Evolutionary conservation across 495 filamentous ascomycete genomes (phyloP).

Genomic region (Penicillium cinerascens): DNA sequence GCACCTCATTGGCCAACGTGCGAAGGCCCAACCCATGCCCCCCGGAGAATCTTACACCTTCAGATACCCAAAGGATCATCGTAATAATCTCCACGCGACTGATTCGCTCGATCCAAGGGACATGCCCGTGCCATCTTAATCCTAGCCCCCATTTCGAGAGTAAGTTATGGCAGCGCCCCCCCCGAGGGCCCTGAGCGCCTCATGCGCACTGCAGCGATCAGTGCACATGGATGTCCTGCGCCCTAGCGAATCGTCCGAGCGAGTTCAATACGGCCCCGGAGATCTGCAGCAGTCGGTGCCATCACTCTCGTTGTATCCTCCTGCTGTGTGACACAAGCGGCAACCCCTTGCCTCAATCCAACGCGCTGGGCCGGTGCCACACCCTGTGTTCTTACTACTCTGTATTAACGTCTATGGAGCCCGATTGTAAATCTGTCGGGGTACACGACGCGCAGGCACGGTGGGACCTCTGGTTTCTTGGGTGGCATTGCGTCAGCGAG

Average conservation of each 20-base stretch:
- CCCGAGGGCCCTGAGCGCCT: slow-evolving; percentile 4
- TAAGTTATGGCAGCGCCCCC: not conserved
- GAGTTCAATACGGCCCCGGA: not conserved
- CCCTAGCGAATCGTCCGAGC: not conserved
- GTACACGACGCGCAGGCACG: not conserved
- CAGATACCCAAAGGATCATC: not conserved
- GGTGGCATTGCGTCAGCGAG: not conserved
- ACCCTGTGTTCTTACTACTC: slow-evolving; percentile 14
- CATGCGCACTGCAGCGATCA: slow-evolving; percentile 7
- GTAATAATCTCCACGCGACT: not conserved
- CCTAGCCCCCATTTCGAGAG: not conserved
- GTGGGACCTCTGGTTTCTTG: not conserved
- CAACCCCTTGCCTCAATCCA: slow-evolving; percentile 4
- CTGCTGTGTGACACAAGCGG: slow-evolving; percentile 18
- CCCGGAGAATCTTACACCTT: not conserved
- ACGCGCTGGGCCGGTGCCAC: slow-evolving; percentile 8
- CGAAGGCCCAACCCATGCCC: not conserved
- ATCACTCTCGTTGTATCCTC: slow-evolving; percentile 4
- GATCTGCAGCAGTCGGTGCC: slow-evolving; percentile 10
- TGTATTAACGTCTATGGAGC: slow-evolving; percentile 19
- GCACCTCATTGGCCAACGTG: not conserved
- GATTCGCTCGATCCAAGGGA: not conserved
- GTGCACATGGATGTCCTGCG: slow-evolving; percentile 4
- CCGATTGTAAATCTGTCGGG: slow-evolving; percentile 7
- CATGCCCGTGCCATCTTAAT: not conserved